A percentile compares a stretch with the other conserved stretches of the same genome.
phyloP scores from a whole-genome alignment of 495 filamentous ascomycete species.

The Podospora pseudocomata region DNA sequence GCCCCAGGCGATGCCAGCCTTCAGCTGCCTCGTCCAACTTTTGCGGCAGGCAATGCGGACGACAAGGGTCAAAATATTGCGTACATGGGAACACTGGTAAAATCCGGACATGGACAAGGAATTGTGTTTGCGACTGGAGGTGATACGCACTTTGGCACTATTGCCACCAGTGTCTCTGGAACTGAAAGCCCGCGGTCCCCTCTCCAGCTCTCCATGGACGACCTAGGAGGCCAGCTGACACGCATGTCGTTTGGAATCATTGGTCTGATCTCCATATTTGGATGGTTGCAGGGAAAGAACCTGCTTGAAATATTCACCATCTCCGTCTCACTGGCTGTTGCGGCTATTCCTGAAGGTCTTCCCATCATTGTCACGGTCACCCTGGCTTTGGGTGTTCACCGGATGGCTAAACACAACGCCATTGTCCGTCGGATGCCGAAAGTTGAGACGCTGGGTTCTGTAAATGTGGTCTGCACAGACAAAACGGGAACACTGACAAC shows the following conservation, averaged over 20 bases:
- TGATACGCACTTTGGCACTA: conserved; percentile 93
- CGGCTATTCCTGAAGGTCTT: conserved; percentile 93
- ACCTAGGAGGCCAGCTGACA: conserved; percentile 87
- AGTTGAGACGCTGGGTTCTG: conserved; percentile 95
- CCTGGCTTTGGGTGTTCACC: conserved; percentile 84
- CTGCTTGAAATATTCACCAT: conserved; percentile 96
- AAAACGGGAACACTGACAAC: conserved; percentile 91
- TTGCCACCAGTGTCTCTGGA: conserved; percentile 84
- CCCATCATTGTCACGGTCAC: conserved; percentile 99
- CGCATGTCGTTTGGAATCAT: conserved; percentile 96
- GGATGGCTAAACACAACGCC: conserved; percentile 89
- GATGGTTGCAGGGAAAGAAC: conserved; percentile 81
- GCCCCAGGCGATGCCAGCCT: conserved; percentile 21
- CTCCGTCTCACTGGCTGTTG: conserved; percentile 92
- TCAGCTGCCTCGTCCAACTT: conserved; percentile 39
- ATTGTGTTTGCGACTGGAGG: conserved; percentile 92
- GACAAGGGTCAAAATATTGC: conserved; percentile 67
- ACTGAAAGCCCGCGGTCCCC: conserved; percentile 95
- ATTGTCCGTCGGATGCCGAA: conserved; percentile 94
- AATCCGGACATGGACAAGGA: conserved; percentile 92
- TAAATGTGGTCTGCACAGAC: conserved; percentile 98
- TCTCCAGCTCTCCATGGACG: conserved; percentile 94
- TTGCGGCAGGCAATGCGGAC: conserved; percentile 25
- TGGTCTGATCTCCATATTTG: conserved; percentile 82
- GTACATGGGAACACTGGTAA: conserved; percentile 97